These are phyloP conservation scores for Candida ovalis DNA, from an alignment of 805 yeast species.

Conservation along the genomic window DNA sequence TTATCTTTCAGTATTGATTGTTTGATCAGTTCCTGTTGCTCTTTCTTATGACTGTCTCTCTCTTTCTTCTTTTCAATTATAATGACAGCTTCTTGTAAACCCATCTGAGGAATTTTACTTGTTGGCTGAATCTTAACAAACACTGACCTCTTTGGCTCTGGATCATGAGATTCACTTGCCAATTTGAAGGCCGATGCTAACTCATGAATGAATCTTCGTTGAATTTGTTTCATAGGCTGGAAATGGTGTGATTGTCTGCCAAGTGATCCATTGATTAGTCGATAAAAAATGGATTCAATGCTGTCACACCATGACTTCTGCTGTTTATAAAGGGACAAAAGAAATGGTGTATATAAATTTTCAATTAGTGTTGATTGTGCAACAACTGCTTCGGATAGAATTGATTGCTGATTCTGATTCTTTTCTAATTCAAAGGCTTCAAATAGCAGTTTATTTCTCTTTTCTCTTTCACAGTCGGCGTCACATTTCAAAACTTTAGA, in stretches of 20 bases:
- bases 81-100: slow-evolving; percentile 42
- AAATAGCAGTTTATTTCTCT: slow-evolving; percentile 58
- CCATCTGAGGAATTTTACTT: slow-evolving; percentile 38
- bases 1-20: slow-evolving; percentile 20
- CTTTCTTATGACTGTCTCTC: slow-evolving; percentile 26
- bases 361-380: slow-evolving; percentile 24
- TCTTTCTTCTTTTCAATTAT: slow-evolving; percentile 30
- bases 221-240: slow-evolving; percentile 68
- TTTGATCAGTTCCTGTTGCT: slow-evolving; percentile 24
- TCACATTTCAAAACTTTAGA: slow-evolving; percentile 56
- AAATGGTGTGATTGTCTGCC: slow-evolving; percentile 49
- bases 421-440: slow-evolving; percentile 48
- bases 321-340: slow-evolving; percentile 43
- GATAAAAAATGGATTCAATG: slow-evolving; percentile 51
- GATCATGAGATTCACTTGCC: slow-evolving; percentile 72
- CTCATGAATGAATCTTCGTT: slow-evolving; percentile 68
- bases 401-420: slow-evolving; percentile 8
- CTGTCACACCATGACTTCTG: slow-evolving; percentile 68
- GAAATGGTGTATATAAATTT: slow-evolving; percentile 42
- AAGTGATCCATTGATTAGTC: slow-evolving; percentile 41
- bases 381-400: slow-evolving; percentile 16
- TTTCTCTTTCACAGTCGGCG: slow-evolving; percentile 58
- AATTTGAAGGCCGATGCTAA: slow-evolving; percentile 57
- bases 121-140: slow-evolving; percentile 41
- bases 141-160: slow-evolving; percentile 75